Evolutionary conservation across 768 basidiomycete species (phyloP).

Genomic region (Melanogaster broomeanus): DNA sequence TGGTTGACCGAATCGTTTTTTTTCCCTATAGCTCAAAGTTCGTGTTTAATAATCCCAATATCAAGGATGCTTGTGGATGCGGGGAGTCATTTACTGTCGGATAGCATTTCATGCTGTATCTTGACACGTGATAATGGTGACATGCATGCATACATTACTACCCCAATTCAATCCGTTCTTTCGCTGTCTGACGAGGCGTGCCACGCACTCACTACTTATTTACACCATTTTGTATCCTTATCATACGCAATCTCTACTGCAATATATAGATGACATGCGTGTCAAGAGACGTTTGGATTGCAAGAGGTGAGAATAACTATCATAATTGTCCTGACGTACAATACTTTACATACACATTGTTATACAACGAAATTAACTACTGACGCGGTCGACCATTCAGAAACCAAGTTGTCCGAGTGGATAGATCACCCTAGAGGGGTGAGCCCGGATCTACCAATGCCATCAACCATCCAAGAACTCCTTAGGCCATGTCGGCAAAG

Average conservation of each 20-base stretch:
- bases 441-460: background rate
- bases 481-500: constrained; percentile 75
- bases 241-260: constrained; percentile 14
- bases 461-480: constrained; percentile 62
- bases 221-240: constrained; percentile 30
- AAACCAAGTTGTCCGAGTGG: background rate
- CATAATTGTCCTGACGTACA: background rate
- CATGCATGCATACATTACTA: constrained; percentile 11
- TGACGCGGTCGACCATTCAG: background rate
- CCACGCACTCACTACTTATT: constrained; percentile 1
- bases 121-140: background rate
- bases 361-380: background rate
- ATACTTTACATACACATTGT: constrained; percentile 4
- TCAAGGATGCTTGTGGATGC: constrained; percentile 93
- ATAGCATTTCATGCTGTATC: constrained; percentile 16
- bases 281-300: too few relatives aligned
- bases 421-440: background rate
- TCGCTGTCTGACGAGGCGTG: background rate
- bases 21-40: constrained; percentile 64
- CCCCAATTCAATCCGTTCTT: constrained; percentile 7
- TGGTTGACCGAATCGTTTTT: constrained; percentile 4
- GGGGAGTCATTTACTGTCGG: constrained; percentile 85
- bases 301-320: background rate
- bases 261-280: constrained; percentile 9
- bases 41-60: constrained; percentile 87